phyloP scores from a whole-genome alignment of 805 yeast species.

The Cyberlindnera xylosilytica region DNA sequence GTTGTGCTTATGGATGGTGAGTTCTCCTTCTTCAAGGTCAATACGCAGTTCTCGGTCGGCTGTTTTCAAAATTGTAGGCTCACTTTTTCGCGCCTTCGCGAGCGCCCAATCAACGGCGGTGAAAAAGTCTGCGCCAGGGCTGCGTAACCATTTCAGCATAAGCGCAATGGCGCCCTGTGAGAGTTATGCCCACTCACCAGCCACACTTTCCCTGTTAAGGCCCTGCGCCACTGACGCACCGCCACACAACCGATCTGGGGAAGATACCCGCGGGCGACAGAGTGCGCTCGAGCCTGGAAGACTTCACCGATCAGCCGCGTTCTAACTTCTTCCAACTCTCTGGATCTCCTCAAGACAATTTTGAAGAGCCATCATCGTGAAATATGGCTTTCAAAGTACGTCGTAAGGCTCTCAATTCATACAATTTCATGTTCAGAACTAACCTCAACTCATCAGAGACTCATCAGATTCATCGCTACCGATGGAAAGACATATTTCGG shows the following conservation, averaged over 20 bases:
- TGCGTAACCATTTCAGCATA: constrained; percentile 2
- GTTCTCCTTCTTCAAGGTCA: background rate
- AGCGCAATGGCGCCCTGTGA: background rate
- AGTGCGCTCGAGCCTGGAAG: too few relatives aligned
- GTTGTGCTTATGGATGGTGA: background rate
- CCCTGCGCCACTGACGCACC: background rate
- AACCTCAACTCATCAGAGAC: too few relatives aligned
- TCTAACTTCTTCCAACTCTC: too few relatives aligned
- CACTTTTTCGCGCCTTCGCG: constrained; percentile 12
- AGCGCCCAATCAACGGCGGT: constrained; percentile 12
- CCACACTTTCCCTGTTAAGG: background rate
- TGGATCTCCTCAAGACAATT: too few relatives aligned
- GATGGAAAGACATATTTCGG: constrained; percentile 45
- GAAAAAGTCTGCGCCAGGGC: constrained; percentile 4
- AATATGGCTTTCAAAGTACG: constrained; percentile 4
- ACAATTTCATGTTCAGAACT: too few relatives aligned
- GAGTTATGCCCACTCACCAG: background rate
- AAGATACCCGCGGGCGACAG: background rate
- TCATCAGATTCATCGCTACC: constrained; percentile 44
- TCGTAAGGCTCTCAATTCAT: background rate
- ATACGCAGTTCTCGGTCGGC: background rate
- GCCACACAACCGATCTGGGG: background rate
- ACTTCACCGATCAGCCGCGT: background rate
- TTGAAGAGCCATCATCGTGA: background rate
- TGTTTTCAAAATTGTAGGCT: constrained; percentile 11